Evolutionary conservation across 495 filamentous ascomycete species (phyloP).

Genomic region (Geoglossum glabrum): DNA sequence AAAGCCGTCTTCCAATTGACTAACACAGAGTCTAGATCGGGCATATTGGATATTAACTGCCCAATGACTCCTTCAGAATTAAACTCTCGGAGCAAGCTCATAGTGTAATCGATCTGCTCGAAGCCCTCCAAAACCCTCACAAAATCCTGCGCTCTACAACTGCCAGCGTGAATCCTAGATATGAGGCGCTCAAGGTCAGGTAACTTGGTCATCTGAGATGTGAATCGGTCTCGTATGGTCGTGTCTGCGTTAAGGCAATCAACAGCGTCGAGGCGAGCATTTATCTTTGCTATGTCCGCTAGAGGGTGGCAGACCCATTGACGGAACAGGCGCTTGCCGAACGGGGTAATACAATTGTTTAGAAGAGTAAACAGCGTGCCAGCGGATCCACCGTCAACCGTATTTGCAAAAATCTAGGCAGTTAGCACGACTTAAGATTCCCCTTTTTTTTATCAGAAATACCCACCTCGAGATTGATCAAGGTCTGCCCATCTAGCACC

Average conservation of each 20-base stretch:
- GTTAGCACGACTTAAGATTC: background rate
- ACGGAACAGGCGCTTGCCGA: constrained; percentile 88
- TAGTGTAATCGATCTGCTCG: constrained; percentile 86
- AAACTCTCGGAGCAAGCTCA: constrained; percentile 51
- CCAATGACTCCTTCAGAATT: constrained; percentile 63
- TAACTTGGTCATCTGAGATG: constrained; percentile 66
- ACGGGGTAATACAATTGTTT: constrained; percentile 89
- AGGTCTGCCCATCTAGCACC: constrained; percentile 85
- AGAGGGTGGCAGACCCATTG: constrained; percentile 98
- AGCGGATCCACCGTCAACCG: constrained; percentile 60
- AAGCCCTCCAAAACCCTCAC: constrained; percentile 89
- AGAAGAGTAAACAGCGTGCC: constrained; percentile 81
- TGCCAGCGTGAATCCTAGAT: constrained; percentile 80
- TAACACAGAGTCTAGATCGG: constrained; percentile 52
- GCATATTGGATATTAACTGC: constrained; percentile 65
- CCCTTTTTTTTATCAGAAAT: background rate
- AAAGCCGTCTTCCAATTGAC: constrained; percentile 85
- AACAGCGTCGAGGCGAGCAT: constrained; percentile 88
- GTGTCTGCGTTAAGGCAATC: constrained; percentile 75
- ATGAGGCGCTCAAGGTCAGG: constrained; percentile 89
- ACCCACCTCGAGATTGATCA: constrained; percentile 72
- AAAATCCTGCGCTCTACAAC: constrained; percentile 78
- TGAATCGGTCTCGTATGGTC: constrained; percentile 61
- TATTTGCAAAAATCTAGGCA: constrained; percentile 63
- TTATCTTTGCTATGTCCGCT: constrained; percentile 67